Evolutionary conservation across 768 basidiomycete genomes (phyloP), one percentile per base, ranked within the genome.

Genomic region (Termitomyces sp.): DNA sequence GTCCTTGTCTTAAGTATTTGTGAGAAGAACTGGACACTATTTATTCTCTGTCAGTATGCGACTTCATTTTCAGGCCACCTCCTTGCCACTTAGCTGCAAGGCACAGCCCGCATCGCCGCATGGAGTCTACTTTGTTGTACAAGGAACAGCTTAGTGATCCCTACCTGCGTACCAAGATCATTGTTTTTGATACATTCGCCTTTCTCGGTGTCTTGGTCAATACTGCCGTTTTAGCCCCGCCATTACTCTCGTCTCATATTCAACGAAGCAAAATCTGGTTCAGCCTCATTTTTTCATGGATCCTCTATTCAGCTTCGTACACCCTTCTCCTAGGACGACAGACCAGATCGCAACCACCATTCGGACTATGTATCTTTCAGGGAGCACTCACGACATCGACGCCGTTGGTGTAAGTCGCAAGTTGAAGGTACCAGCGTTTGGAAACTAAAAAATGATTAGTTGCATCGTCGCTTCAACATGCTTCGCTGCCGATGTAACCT

Each of bases 301-400:
- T 58, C 3, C 37, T 58, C 7, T 62, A 62, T 57, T 62, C 61
- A 8, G 34, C 17, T 17, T 62, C 57, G 8, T 62, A 45, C 42
- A 53, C 40, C 20, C 62, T 63, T 25, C 57, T 63, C 29, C 20
- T 63, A 15, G 53, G 52, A 17, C 53, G 57, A 32, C 62, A 63
- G 40, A 56, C 11, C 15, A 52, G 52, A 48, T 46, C 47, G 9
- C 17, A 12, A 17, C 52, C 57, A 7, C 57, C 62, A 14, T 63
- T 63, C n/a, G 57, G 62, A 51, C 12, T 63, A 17, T 63, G 62
- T 25, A 40, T 55, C 14, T 45, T 63, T n/a, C 62, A 63, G 40
- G 57, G 57, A 15, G 42, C 47, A 15, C 47, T 59, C 43, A 63
- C 46, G 15, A 59, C 57, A 12, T 20, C 57, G 8, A 55, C 57